A percentile compares a stretch with the other conserved stretches of the same genome.
Evolutionary conservation across 208 protist genomes (phyloP).

Genomic region (Vickermania ingenoplastis): DNA sequence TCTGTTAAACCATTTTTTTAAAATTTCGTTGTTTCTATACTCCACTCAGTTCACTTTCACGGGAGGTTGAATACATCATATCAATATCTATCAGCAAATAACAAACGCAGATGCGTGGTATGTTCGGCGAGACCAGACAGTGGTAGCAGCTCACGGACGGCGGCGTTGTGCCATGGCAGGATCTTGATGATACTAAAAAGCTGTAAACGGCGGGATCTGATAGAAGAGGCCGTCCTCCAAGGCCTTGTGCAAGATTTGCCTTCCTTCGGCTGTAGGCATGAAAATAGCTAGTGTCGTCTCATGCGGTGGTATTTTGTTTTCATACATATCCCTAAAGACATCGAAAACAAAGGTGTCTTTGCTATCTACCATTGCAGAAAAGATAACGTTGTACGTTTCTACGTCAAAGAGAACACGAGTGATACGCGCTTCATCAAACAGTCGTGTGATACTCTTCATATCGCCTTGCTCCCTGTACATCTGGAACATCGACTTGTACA

Average conservation of each 20-base stretch:
- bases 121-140: too few species aligned
- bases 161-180: too few species aligned
- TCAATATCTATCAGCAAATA: too few species aligned
- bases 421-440: constrained; percentile 77
- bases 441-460: constrained; percentile 15
- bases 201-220: constrained; percentile 10
- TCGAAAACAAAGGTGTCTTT: constrained; percentile 51
- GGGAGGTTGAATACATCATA: too few species aligned
- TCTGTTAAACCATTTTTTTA: too few species aligned
- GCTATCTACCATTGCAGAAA: constrained; percentile 39
- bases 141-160: too few species aligned
- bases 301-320: constrained; percentile 31
- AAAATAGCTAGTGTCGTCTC: constrained; percentile 71
- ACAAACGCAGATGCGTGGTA: too few species aligned
- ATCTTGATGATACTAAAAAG: too few species aligned
- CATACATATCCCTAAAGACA: constrained; percentile 77
- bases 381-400: constrained; percentile 70
- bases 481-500: constrained; percentile 63
- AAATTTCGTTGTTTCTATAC: too few species aligned
- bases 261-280: constrained; percentile 36
- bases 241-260: constrained; percentile 25
- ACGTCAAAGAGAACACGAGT: constrained; percentile 41
- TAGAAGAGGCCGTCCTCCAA: constrained; percentile 37
- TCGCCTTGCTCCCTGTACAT: constrained; percentile 27
- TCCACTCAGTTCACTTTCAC: too few species aligned